Conservation (phyloP, 2,329 filamentous ascomycete genomes). For the Fusarium luffae region DNA sequence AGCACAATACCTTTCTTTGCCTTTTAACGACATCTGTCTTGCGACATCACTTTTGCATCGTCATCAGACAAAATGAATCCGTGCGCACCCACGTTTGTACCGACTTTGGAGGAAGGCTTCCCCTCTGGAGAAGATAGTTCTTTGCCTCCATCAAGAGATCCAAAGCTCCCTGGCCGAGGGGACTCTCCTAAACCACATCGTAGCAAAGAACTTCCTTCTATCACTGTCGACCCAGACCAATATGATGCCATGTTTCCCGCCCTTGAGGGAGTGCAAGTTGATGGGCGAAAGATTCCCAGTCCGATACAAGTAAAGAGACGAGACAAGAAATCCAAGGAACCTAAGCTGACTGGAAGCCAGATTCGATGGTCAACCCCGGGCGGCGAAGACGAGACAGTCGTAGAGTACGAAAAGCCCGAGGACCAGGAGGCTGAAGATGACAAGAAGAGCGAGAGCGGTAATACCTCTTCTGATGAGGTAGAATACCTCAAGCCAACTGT, state of each 20-base stretch:
- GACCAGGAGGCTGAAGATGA: neutral
- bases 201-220: neutral
- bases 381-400: neutral
- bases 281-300: neutral
- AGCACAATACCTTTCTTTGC: neutral
- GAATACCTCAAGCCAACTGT: constrained; percentile 24
- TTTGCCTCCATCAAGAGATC: constrained; percentile 5
- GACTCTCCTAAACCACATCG: neutral
- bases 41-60: neutral
- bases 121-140: constrained; percentile 2
- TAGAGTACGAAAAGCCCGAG: neutral
- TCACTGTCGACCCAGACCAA: constrained; percentile 33
- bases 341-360: neutral
- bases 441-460: neutral
- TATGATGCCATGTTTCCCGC: constrained; percentile 43
- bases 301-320: neutral
- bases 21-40: neutral
- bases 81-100: constrained; percentile 44
- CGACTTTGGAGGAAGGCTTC: constrained; percentile 20
- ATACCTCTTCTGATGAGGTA: neutral
- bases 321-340: neutral
- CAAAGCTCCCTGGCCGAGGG: neutral
- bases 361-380: neutral
- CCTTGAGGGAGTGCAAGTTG: constrained; percentile 14
- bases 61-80: constrained; percentile 44